Conservation (phyloP, 2,329 filamentous ascomycete species). For the Dothistroma pini region DNA sequence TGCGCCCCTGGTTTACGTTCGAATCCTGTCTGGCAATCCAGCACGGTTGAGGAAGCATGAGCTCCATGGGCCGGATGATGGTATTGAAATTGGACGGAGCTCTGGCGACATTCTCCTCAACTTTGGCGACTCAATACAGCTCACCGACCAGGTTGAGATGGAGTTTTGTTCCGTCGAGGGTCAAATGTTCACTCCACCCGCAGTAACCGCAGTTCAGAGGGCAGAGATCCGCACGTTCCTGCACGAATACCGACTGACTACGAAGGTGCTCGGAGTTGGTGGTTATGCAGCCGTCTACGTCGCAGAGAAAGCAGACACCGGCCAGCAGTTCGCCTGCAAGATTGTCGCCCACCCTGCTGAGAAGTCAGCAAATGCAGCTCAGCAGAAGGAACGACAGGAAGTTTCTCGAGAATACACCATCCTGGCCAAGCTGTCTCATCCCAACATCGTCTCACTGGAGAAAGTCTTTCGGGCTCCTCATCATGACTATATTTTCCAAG, state of each 20-base stretch:
- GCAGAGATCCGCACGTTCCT: slow-evolving; percentile 39
- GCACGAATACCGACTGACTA: slow-evolving; percentile 48
- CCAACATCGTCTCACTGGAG: slow-evolving; percentile 57
- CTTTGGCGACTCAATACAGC: slow-evolving; percentile 40
- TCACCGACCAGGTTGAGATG: slow-evolving; percentile 33
- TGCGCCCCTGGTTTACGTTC: slow-evolving; percentile 46
- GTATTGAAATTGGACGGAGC: slow-evolving; percentile 27
- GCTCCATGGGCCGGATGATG: slow-evolving; percentile 20
- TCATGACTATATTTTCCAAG: slow-evolving; percentile 59
- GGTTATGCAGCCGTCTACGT: slow-evolving; percentile 54
- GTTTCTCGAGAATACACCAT: slow-evolving; percentile 44
- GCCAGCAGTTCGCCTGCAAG: slow-evolving; percentile 66
- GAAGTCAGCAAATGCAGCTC: background rate
- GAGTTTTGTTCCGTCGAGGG: slow-evolving; percentile 15
- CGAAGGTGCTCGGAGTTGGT: slow-evolving; percentile 53
- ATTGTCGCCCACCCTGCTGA: slow-evolving; percentile 51
- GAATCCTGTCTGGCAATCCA: slow-evolving; percentile 45
- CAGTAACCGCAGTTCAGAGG: slow-evolving; percentile 5
- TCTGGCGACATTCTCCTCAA: slow-evolving; percentile 42
- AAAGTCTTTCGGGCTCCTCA: slow-evolving; percentile 53
- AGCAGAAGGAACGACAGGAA: slow-evolving; percentile 7
- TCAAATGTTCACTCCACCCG: background rate
- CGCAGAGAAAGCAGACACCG: slow-evolving; percentile 50
- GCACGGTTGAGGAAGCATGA: slow-evolving; percentile 35
- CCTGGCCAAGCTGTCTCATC: slow-evolving; percentile 53